These are phyloP conservation scores for Mortierella sp. DNA, from an alignment of 371 early-diverging fungal species.

Conservation along the genomic window DNA sequence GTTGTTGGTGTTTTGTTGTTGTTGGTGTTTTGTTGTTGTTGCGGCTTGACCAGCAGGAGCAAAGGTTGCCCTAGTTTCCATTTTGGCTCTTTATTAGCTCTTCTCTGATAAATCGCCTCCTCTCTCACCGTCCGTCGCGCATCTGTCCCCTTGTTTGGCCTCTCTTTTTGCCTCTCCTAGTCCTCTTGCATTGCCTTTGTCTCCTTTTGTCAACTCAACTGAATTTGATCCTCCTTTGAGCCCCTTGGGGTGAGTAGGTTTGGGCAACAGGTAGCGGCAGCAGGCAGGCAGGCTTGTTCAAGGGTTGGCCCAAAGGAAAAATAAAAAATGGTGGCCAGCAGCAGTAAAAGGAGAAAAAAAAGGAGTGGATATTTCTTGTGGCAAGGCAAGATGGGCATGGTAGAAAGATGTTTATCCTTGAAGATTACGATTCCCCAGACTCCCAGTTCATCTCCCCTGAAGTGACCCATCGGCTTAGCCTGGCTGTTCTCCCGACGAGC, in stretches of 20 bases:
- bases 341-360: too few relatives aligned
- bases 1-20: background rate
- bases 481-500: background rate
- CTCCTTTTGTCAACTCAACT: background rate
- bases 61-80: background rate
- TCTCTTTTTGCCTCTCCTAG: background rate
- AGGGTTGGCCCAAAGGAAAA: too few relatives aligned
- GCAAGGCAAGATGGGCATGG: too few relatives aligned
- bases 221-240: background rate
- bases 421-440: background rate
- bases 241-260: background rate
- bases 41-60: too few relatives aligned
- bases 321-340: too few relatives aligned
- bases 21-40: background rate
- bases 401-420: too few relatives aligned
- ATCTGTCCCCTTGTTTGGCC: background rate
- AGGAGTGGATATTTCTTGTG: too few relatives aligned
- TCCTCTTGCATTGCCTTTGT: background rate
- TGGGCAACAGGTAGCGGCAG: too few relatives aligned
- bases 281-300: too few relatives aligned
- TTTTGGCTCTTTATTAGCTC: background rate
- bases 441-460: background rate
- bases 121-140: too few relatives aligned
- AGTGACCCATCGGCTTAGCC: background rate
- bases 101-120: background rate